A percentile compares a stretch with the other conserved stretches of the same genome.
phyloP scores from a whole-genome alignment of 129 eudicot genomes.

The Escallonia herrerae region DNA sequence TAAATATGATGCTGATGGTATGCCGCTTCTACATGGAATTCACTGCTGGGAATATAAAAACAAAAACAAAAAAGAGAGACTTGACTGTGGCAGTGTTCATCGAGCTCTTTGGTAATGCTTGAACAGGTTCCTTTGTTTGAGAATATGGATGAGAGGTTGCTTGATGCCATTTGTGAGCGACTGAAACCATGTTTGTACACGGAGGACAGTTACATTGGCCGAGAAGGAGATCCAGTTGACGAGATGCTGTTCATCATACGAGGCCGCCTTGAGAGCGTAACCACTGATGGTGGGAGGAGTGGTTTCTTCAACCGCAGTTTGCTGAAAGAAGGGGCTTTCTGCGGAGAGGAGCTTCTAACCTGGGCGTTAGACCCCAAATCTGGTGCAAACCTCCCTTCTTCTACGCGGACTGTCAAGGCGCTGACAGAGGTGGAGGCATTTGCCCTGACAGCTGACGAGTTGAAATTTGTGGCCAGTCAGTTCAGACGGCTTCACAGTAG shows the following conservation, averaged over 20 bases:
- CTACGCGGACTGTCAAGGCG: constrained; percentile 53
- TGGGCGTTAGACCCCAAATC: constrained; percentile 56
- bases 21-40: too few species aligned
- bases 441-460: constrained; percentile 29
- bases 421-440: constrained; percentile 53
- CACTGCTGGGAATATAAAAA: too few species aligned
- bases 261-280: constrained; percentile 16
- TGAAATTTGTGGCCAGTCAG: constrained; percentile 23
- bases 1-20: too few species aligned
- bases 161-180: constrained; percentile 62
- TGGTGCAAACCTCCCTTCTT: constrained; percentile 39
- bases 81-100: too few species aligned
- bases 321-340: too few species aligned
- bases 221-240: constrained; percentile 65
- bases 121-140: constrained; percentile 9
- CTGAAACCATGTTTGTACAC: constrained; percentile 56
- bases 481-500: constrained; percentile 16
- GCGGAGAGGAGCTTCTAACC: constrained; percentile 34
- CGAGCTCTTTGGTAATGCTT: too few species aligned
- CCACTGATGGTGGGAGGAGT: too few species aligned
- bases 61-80: too few species aligned
- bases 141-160: constrained; percentile 59
- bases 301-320: too few species aligned
- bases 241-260: constrained; percentile 59
- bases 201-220: constrained; percentile 44